A percentile compares a stretch with the other conserved stretches of the same genome.
Conservation (phyloP, 177 flowering plant species). For the Tripterygium wilfordii region DNA sequence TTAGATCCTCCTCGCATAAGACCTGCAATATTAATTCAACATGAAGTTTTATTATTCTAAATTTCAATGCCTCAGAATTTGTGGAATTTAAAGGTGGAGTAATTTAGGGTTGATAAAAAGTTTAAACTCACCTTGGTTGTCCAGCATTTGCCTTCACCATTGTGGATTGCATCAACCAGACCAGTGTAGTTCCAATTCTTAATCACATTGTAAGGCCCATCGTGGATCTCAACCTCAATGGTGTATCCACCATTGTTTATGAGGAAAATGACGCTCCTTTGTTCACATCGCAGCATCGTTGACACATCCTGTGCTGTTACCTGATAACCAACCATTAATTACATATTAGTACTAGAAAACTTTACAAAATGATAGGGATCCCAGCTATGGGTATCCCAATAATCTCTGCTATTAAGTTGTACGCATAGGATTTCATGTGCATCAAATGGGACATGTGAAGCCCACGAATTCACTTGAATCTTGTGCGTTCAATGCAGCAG, state of each 20-base stretch:
- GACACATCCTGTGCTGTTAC: constrained; percentile 87
- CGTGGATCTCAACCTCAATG: constrained; percentile 88
- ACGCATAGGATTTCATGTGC: too few species aligned
- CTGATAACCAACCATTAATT: constrained; percentile 17
- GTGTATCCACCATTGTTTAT: constrained; percentile 92
- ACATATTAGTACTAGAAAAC: background rate
- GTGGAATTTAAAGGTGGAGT: too few species aligned
- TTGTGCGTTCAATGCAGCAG: too few species aligned
- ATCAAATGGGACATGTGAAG: too few species aligned
- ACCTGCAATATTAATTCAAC: constrained; percentile 36
- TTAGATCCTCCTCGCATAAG: constrained; percentile 53
- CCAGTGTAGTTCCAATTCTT: constrained; percentile 95
- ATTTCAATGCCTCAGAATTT: too few species aligned
- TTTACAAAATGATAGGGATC: too few species aligned
- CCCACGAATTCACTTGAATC: too few species aligned
- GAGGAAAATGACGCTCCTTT: constrained; percentile 75
- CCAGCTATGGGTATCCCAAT: too few species aligned
- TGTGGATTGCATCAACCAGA: constrained; percentile 70
- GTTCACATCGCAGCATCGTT: constrained; percentile 74
- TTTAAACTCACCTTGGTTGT: constrained; percentile 53
- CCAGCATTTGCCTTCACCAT: constrained; percentile 87
- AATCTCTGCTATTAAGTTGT: too few species aligned
- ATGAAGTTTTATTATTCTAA: too few species aligned
- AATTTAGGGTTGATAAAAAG: too few species aligned
- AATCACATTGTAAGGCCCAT: constrained; percentile 89